A percentile compares a stretch with the other conserved stretches of the same genome.
phyloP scores from a whole-genome alignment of 139 green algal genomes.

The Raphidocelis subcapitata region DNA sequence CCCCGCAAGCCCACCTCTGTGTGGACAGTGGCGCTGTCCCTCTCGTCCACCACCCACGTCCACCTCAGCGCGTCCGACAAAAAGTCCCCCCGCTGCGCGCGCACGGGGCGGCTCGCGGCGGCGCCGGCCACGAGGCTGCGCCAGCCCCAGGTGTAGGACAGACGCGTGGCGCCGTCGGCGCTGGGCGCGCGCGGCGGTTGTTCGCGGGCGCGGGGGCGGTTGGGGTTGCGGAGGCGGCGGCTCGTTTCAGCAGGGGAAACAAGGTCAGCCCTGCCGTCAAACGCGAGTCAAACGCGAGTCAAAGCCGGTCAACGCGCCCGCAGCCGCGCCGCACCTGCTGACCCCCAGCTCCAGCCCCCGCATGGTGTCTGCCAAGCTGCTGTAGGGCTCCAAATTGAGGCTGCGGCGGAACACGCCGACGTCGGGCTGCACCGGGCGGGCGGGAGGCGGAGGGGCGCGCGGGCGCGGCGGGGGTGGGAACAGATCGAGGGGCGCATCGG shows the following conservation, averaged over 20 bases:
- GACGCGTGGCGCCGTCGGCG: not conserved
- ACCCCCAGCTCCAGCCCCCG: slow-evolving; percentile 7
- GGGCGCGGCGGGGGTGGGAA: no score
- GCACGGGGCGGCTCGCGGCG: not conserved
- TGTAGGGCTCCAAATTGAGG: slow-evolving; percentile 10
- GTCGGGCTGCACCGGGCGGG: no score
- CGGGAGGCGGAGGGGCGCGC: not conserved
- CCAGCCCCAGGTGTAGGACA: slow-evolving; percentile 75
- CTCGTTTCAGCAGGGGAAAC: no score
- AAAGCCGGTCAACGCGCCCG: no score
- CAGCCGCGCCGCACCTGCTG: not conserved
- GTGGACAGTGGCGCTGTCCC: no score
- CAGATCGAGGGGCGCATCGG: no score
- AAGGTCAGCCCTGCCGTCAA: no score
- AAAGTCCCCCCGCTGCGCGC: not conserved
- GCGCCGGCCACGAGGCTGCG: slow-evolving; percentile 41
- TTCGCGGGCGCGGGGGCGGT: no score
- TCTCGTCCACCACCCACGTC: no score
- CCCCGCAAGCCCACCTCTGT: not conserved
- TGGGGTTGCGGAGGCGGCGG: no score
- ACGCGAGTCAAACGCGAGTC: no score
- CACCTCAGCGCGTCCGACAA: not conserved
- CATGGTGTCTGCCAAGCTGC: slow-evolving; percentile 18
- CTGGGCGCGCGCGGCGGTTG: no score
- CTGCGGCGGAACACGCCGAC: slow-evolving; percentile 23